phyloP scores from a whole-genome alignment of 306 rosid genomes.

The Carpinus viminea region DNA sequence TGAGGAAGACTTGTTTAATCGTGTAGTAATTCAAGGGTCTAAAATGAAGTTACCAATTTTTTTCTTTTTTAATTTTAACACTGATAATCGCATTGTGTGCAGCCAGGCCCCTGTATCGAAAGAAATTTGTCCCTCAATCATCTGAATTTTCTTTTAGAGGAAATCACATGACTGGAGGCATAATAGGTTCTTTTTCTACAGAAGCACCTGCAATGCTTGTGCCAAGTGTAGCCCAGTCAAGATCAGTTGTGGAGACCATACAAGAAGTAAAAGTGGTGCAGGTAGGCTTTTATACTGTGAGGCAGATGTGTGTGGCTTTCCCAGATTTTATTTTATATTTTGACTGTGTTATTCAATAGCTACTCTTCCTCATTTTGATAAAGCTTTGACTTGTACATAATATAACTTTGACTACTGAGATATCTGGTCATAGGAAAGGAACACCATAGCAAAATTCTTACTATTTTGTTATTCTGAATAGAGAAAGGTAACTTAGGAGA shows the following conservation, averaged over 20 bases:
- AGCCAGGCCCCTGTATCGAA: slow-evolving; percentile 94
- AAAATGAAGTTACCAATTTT: not conserved
- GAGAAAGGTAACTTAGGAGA: not conserved
- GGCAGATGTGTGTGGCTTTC: not conserved
- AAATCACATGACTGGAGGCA: slow-evolving; percentile 36
- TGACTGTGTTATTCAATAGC: not conserved
- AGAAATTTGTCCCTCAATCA: slow-evolving; percentile 46
- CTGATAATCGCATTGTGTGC: slow-evolving; percentile 43
- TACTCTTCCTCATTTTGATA: not conserved
- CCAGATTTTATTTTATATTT: not conserved
- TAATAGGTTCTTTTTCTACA: slow-evolving; percentile 29
- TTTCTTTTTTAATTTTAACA: slow-evolving; percentile 23
- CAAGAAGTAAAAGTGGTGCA: slow-evolving; percentile 91
- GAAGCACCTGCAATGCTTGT: slow-evolving; percentile 86
- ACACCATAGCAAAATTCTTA: not conserved
- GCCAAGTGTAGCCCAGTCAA: slow-evolving; percentile 61
- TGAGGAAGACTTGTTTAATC: too few species aligned
- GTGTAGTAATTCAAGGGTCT: too few species aligned
- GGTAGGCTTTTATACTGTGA: slow-evolving; percentile 32
- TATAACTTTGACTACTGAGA: not conserved
- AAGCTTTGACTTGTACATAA: not conserved
- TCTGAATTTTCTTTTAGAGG: slow-evolving; percentile 55
- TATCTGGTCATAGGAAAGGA: not conserved
- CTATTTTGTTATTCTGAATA: not conserved
- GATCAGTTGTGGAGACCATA: slow-evolving; percentile 74